These are phyloP conservation scores for Colletotrichum sp. DNA, from an alignment of 2,329 filamentous ascomycete species.

Conservation along the genomic window DNA sequence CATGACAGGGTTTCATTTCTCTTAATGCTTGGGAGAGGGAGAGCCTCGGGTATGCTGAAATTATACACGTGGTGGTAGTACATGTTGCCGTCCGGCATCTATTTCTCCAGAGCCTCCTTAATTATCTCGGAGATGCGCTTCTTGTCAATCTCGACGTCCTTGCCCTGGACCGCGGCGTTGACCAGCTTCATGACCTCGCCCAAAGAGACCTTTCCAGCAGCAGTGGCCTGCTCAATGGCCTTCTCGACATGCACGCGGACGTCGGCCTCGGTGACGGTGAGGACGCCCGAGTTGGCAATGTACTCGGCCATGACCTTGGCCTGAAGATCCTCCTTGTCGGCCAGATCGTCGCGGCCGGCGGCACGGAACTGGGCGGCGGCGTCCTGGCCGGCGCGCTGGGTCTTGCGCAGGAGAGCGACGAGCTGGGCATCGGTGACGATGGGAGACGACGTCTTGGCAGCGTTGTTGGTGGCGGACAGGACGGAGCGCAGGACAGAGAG, in stretches of 20 bases:
- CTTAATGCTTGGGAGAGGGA: neutral
- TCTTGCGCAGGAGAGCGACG: conserved; percentile 70
- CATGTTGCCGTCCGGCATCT: neutral
- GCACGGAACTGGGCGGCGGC: conserved; percentile 67
- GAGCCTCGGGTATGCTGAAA: conserved; percentile 1
- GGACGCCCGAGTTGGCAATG: conserved; percentile 61
- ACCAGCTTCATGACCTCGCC: conserved; percentile 70
- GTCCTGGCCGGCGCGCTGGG: conserved; percentile 60
- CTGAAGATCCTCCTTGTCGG: conserved; percentile 72
- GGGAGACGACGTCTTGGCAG: conserved; percentile 74
- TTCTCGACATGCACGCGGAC: conserved; percentile 57
- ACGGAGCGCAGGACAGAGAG: conserved; percentile 73
- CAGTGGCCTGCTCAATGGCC: conserved; percentile 56
- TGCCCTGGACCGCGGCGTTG: conserved; percentile 61
- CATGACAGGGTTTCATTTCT: neutral
- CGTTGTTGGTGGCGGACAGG: conserved; percentile 74
- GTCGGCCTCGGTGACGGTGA: conserved; percentile 63
- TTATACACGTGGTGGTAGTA: neutral
- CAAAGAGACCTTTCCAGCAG: conserved; percentile 55
- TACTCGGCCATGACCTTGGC: conserved; percentile 71
- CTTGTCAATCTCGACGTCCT: conserved; percentile 70
- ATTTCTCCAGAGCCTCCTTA: conserved; percentile 47
- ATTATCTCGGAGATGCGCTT: conserved; percentile 65
- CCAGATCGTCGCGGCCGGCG: conserved; percentile 71
- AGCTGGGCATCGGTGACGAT: conserved; percentile 74